Evolutionary conservation across 2,329 filamentous ascomycete genomes (phyloP).

Genomic region (Colletotrichum sidae): DNA sequence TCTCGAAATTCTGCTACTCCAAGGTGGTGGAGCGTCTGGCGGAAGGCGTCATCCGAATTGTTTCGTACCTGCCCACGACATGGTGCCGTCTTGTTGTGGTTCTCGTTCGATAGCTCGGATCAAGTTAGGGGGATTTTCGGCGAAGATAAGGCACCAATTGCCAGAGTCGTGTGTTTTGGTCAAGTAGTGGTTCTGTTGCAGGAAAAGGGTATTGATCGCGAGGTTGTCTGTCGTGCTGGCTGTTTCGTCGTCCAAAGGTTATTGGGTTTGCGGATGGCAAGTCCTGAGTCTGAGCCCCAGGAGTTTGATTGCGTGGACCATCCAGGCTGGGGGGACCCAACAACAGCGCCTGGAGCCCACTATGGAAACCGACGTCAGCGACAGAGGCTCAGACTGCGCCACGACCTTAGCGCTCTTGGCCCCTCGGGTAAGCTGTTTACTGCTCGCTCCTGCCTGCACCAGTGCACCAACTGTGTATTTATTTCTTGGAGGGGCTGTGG

Average conservation of each 20-base stretch:
- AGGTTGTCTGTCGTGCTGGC: not conserved
- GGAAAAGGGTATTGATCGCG: constrained; percentile 5
- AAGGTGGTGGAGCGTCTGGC: not conserved
- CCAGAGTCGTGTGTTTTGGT: constrained; percentile 1
- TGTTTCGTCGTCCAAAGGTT: constrained; percentile 34
- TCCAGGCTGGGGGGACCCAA: constrained; percentile 32
- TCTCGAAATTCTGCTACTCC: not conserved
- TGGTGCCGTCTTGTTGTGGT: constrained; percentile 41
- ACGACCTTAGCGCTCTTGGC: constrained; percentile 19
- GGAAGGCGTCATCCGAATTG: constrained; percentile 17
- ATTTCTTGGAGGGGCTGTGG: too few relatives aligned
- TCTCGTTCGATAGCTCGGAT: not conserved
- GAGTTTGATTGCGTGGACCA: constrained; percentile 35
- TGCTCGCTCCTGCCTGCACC: not conserved
- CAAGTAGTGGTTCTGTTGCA: constrained; percentile 14
- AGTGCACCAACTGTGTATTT: too few relatives aligned
- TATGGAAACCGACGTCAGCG: constrained; percentile 41
- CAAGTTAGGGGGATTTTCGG: too few relatives aligned
- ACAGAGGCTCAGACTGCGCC: constrained; percentile 26
- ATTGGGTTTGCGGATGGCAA: constrained; percentile 9
- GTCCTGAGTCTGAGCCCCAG: not conserved
- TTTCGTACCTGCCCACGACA: constrained; percentile 61
- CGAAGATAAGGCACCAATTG: too few relatives aligned
- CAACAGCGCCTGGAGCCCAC: not conserved
- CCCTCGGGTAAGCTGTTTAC: not conserved